phyloP scores from a whole-genome alignment of 2,329 filamentous ascomycete genomes.

The Ceratocystis colombiana region DNA sequence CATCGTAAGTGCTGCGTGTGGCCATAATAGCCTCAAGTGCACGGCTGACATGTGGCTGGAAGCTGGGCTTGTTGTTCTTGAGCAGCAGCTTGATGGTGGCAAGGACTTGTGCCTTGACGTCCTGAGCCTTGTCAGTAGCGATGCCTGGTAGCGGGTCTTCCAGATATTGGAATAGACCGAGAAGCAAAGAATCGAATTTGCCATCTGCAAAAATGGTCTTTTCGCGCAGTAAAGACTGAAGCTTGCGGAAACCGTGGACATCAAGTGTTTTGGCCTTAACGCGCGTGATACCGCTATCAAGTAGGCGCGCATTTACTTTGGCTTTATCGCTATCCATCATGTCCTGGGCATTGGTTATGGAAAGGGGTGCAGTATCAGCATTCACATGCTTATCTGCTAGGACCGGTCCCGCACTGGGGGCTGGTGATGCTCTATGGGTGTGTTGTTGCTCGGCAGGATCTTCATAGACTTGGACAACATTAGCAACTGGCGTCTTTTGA shows the following conservation, averaged over 20 bases:
- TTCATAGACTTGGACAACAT: constrained; percentile 47
- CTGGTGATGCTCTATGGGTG: constrained; percentile 28
- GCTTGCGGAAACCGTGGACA: constrained; percentile 68
- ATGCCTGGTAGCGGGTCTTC: constrained; percentile 49
- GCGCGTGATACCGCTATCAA: constrained; percentile 64
- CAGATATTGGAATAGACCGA: constrained; percentile 61
- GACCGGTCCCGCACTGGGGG: constrained; percentile 41
- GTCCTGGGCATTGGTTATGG: constrained; percentile 4
- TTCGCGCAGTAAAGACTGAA: constrained; percentile 64
- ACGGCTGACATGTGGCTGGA: constrained; percentile 56
- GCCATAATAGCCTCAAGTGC: constrained; percentile 57
- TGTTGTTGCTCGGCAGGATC: constrained; percentile 42
- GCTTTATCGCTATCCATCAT: constrained; percentile 37
- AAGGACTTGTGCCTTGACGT: constrained; percentile 64
- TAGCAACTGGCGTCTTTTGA: constrained; percentile 11
- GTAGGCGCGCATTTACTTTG: constrained; percentile 50
- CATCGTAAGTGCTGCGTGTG: constrained; percentile 56
- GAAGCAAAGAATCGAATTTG: constrained; percentile 57
- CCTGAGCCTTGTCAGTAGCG: constrained; percentile 54
- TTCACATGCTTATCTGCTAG: constrained; percentile 53
- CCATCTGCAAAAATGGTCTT: constrained; percentile 54
- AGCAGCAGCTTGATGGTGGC: constrained; percentile 64
- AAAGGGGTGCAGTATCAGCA: constrained; percentile 37
- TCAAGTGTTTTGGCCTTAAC: constrained; percentile 64
- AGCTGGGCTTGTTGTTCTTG: constrained; percentile 54